Percentiles rank a stretch among this genome's conserved stretches.
phyloP scores from a whole-genome alignment of 169 alveolate genomes.

The Plasmodium knowlesi region DNA sequence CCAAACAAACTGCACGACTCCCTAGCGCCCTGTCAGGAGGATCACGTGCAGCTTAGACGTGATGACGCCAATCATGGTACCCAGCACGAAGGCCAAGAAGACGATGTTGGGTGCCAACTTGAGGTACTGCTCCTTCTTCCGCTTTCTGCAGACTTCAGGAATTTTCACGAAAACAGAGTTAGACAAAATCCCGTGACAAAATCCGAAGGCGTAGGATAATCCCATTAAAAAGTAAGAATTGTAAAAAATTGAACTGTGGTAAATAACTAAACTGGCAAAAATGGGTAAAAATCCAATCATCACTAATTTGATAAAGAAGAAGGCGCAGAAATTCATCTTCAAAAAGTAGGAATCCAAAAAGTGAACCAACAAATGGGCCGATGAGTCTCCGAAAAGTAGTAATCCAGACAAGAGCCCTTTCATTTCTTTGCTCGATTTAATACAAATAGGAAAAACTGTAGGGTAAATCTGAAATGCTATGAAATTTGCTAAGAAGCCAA shows the following conservation, averaged over 20 bases:
- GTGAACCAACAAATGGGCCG: slow-evolving; percentile 34
- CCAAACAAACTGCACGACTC: neutral
- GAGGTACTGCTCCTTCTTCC: slow-evolving; percentile 8
- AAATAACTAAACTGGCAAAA: neutral
- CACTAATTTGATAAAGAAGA: neutral
- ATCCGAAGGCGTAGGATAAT: slow-evolving; percentile 11
- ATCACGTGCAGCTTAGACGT: slow-evolving; percentile 5
- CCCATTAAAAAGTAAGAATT: neutral
- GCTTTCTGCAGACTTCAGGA: slow-evolving; percentile 1
- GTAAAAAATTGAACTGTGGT: neutral
- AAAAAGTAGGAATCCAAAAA: neutral
- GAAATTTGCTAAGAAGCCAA: slow-evolving; percentile 9
- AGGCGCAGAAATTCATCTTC: neutral
- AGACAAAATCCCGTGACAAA: slow-evolving; percentile 1
- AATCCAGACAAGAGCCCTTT: slow-evolving; percentile 25
- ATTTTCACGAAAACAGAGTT: slow-evolving; percentile 20
- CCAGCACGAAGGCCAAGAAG: slow-evolving; percentile 17
- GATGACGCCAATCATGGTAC: slow-evolving; percentile 4
- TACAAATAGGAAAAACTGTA: slow-evolving; percentile 8
- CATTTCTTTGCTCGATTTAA: slow-evolving; percentile 10
- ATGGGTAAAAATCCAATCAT: slow-evolving; percentile 7
- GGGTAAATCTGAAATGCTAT: slow-evolving; percentile 39
- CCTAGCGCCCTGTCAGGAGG: neutral
- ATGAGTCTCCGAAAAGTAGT: slow-evolving; percentile 25
- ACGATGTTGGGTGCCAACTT: slow-evolving; percentile 33